phyloP scores from a whole-genome alignment of 768 basidiomycete genomes.

The Hygrophorus pudorinus region DNA sequence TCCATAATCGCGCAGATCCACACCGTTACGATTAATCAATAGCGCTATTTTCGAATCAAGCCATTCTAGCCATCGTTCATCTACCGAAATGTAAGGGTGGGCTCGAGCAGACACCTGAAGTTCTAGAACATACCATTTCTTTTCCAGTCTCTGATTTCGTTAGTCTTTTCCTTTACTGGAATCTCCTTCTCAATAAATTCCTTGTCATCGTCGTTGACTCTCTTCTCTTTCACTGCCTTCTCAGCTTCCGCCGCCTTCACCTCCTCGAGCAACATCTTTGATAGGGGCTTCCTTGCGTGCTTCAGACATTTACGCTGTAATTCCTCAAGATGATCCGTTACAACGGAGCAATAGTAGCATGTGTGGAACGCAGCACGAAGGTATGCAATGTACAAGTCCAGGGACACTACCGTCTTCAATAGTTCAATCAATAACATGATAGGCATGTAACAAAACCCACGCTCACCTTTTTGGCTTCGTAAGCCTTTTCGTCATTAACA shows the following conservation, averaged over 20 bases:
- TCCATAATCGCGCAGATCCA: conserved; percentile 83
- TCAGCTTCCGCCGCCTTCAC: conserved; percentile 46
- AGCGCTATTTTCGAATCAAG: conserved; percentile 81
- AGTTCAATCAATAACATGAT: conserved; percentile 14
- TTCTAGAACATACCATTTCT: conserved; percentile 47
- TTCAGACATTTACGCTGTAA: conserved; percentile 89
- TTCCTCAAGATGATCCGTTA: conserved; percentile 90
- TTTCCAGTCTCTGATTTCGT: conserved; percentile 35
- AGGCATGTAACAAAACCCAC: conserved; percentile 6
- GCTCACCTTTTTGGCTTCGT: conserved; percentile 64
- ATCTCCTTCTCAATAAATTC: conserved; percentile 23
- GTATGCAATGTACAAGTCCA: conserved; percentile 92
- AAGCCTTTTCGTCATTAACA: conserved; percentile 51
- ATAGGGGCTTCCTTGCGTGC: conserved; percentile 75
- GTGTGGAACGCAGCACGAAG: conserved; percentile 87
- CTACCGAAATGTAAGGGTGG: conserved; percentile 25
- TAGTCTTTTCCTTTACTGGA: conserved; percentile 13
- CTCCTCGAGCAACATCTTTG: conserved; percentile 53
- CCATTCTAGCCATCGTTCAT: conserved; percentile 85
- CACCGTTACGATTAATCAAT: conserved; percentile 63
- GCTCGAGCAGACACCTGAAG: conserved; percentile 3
- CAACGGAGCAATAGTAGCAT: conserved; percentile 96
- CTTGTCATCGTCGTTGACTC: conserved; percentile 28
- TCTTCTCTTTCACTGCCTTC: conserved; percentile 34
- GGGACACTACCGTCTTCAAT: conserved; percentile 60